Percentiles rank a stretch among this genome's conserved stretches.
Evolutionary conservation across 495 filamentous ascomycete species (phyloP).

Genomic region (Penicillium verhagenii): DNA sequence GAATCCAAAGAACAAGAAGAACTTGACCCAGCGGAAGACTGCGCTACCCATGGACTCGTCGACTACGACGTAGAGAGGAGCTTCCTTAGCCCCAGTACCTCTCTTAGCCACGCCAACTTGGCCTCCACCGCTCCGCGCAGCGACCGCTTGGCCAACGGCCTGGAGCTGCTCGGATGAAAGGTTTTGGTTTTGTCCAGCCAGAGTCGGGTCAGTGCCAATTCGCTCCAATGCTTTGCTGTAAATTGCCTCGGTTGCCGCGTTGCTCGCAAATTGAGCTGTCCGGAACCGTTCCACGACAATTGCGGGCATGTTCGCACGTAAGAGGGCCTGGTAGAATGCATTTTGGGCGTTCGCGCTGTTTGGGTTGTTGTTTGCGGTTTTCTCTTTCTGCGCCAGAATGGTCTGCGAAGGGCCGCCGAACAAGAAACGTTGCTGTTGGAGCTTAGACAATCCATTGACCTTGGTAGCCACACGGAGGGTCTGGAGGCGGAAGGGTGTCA

Average conservation of each 20-base stretch:
- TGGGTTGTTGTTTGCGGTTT: constrained; percentile 88
- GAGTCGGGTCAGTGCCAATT: constrained; percentile 43
- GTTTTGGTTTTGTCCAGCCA: constrained; percentile 28
- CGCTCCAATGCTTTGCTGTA: constrained; percentile 74
- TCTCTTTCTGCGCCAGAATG: constrained; percentile 70
- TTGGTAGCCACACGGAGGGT: constrained; percentile 22
- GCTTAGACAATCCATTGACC: constrained; percentile 22
- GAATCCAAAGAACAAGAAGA: constrained; percentile 73
- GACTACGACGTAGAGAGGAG: constrained; percentile 91
- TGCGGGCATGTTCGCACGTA: constrained; percentile 86
- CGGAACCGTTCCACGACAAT: constrained; percentile 89
- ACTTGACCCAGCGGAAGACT: constrained; percentile 89
- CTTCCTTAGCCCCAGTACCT: constrained; percentile 69
- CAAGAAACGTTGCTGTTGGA: constrained; percentile 49
- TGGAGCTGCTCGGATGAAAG: constrained; percentile 68
- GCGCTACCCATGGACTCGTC: constrained; percentile 77
- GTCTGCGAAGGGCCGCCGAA: constrained; percentile 57
- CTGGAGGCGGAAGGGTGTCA: constrained; percentile 30
- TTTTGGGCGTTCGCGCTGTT: constrained; percentile 82
- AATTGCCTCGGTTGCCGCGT: constrained; percentile 65
- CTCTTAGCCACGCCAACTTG: constrained; percentile 48
- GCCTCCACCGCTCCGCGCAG: constrained; percentile 67
- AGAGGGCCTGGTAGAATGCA: constrained; percentile 88
- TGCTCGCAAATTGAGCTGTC: constrained; percentile 78
- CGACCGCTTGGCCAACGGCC: constrained; percentile 83